Percentiles rank a stretch among this genome's conserved stretches.
Evolutionary conservation across 352 stramenopile genomes (phyloP).

Genomic region (Aphanomyces euteiches): DNA sequence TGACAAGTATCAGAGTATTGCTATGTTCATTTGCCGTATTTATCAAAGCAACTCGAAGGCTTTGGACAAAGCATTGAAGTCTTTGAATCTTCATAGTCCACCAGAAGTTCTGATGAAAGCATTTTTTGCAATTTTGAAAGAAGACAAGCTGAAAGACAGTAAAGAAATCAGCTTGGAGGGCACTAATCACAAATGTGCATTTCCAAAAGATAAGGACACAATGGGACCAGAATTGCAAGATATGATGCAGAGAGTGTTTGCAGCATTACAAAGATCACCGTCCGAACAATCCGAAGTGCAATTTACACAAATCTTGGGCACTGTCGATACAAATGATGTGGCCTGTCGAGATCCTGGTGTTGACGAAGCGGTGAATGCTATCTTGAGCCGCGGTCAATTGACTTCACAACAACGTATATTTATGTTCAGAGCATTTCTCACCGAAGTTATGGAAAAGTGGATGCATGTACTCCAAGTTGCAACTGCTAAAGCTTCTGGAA

Average conservation of each 20-base stretch:
- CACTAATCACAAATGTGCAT: conserved; percentile 24
- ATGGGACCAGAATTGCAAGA: conserved; percentile 19
- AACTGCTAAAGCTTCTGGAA: conserved; percentile 48
- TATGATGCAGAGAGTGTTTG: conserved; percentile 9
- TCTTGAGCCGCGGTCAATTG: conserved; percentile 7
- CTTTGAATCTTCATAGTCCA: conserved; percentile 17
- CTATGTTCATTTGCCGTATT: conserved; percentile 28
- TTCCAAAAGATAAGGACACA: conserved; percentile 29
- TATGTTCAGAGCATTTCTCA: conserved; percentile 75
- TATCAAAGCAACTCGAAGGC: conserved; percentile 30
- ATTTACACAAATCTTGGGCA: conserved; percentile 25
- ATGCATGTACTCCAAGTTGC: conserved; percentile 44
- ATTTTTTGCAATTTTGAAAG: conserved; percentile 27
- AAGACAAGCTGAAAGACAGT: conserved; percentile 16
- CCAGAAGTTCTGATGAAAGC: conserved; percentile 30
- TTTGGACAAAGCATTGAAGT: conserved; percentile 26
- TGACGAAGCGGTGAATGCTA: conserved; percentile 19
- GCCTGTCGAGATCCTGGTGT: conserved; percentile 13
- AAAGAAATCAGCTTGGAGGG: conserved; percentile 20
- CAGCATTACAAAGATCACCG: neutral
- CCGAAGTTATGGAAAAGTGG: conserved; percentile 87
- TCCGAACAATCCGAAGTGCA: neutral
- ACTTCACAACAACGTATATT: conserved; percentile 46
- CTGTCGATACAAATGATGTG: conserved; percentile 18
- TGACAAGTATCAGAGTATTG: conserved; percentile 27